These are phyloP conservation scores for Colletotrichum tropicicola DNA, from an alignment of 2,329 filamentous ascomycete genomes.

Conservation along the genomic window DNA sequence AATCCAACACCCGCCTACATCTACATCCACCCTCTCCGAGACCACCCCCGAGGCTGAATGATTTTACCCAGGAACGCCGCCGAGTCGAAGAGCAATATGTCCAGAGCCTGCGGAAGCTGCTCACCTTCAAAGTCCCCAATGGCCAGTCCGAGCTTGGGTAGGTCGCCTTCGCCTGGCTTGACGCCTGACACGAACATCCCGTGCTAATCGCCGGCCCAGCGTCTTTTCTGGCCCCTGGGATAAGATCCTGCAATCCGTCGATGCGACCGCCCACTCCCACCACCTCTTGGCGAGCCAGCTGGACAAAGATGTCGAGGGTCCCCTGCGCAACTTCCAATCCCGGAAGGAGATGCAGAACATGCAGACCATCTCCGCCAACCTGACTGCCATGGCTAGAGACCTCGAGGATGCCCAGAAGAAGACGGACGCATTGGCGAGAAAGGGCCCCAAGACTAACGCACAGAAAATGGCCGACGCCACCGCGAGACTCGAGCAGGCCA, in stretches of 20 bases:
- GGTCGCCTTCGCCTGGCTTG: slow-evolving; percentile 39
- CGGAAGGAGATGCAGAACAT: slow-evolving; percentile 85
- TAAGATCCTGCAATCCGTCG: slow-evolving; percentile 82
- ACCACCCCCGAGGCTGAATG: slow-evolving; percentile 16
- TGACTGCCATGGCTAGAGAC: slow-evolving; percentile 82
- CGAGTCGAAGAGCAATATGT: slow-evolving; percentile 92
- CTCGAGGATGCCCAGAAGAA: slow-evolving; percentile 86
- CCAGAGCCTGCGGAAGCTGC: slow-evolving; percentile 81
- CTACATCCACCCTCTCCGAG: background rate
- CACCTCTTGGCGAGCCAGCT: slow-evolving; percentile 82
- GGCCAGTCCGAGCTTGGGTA: slow-evolving; percentile 88
- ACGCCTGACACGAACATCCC: background rate
- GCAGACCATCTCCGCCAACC: slow-evolving; percentile 81
- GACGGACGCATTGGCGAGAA: slow-evolving; percentile 83
- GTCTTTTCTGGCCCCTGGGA: slow-evolving; percentile 93
- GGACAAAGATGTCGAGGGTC: slow-evolving; percentile 86
- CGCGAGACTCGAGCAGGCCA: slow-evolving; percentile 78
- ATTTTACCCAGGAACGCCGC: slow-evolving; percentile 78
- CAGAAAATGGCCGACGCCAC: slow-evolving; percentile 81
- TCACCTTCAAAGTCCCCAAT: slow-evolving; percentile 78
- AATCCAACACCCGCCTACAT: slow-evolving; percentile 41
- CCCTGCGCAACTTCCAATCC: slow-evolving; percentile 78
- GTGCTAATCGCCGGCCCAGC: slow-evolving; percentile 55
- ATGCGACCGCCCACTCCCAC: slow-evolving; percentile 85
- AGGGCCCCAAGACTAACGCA: slow-evolving; percentile 78